Evolutionary conservation across 1,139 yeast species (phyloP), one percentile per base, ranked within the genome.

Genomic region (Magnusiomyces clavatus): DNA sequence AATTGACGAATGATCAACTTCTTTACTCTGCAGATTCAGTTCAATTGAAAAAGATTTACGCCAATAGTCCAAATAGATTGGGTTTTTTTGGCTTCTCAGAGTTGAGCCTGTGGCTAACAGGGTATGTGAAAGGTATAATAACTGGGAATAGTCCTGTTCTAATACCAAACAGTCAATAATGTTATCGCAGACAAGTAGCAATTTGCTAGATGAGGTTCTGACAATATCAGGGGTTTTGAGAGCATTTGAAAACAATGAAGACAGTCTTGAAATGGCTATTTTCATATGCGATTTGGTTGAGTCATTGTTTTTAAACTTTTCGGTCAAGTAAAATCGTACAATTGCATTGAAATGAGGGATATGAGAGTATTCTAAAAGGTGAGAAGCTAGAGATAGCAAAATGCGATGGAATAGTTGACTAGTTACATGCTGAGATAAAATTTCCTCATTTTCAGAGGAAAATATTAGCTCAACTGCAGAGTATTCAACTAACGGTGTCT

Each of bases 41-140:
- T 58, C 61, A 31, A 58, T 47, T 13, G 55, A 48, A 35, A 55
- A 54, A 5, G 60, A 56, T 12, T 51, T 47, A 34, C 52, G 46
- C 60, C 60, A 58, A 43, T 56, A 58, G 6, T 49, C 53, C 47
- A 57, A 6, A 40, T 51, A 52, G 3, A 44, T 43, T 20, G 42
- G 43, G 13, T n/a, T 17, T 20, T 34, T 42, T 17, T 40, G 39
- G 31, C 46, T 54, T 14, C 37, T 54, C 47, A 50, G 51, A 16
- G 43, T 50, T 11, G 57, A 54, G 6, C 61, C 61, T 17, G 55
- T 42, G 19, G 58, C 51, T 5, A 58, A 50, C n/a, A 58, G 46
- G 24, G 57, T 53, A 50, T 57, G 55, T 10, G 60, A 58, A 34
- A 58, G 51, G 40, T 57, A 55, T 24, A 53, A 39, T 6, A 58